Evolutionary conservation across 140 eudicot species (phyloP).

Genomic region (Bidens hawaiensis): DNA sequence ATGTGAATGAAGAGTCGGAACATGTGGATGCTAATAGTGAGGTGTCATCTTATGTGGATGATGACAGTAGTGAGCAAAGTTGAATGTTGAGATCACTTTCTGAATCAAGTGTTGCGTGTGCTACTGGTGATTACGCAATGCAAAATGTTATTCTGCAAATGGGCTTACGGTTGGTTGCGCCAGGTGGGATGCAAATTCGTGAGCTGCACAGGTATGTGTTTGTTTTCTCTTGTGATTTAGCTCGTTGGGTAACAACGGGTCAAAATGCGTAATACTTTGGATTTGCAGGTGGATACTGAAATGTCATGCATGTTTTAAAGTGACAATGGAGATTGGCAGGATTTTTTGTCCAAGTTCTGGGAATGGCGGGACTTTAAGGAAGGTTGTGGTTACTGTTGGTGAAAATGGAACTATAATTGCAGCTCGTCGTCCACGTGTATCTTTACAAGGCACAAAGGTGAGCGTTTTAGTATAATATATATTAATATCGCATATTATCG

Average conservation of each 20-base stretch:
- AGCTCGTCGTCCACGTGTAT: conserved; percentile 71
- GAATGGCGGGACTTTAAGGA: conserved; percentile 90
- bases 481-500: too few species aligned
- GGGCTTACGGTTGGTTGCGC: conserved; percentile 92
- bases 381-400: conserved; percentile 93
- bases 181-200: conserved; percentile 95
- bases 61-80: conserved; percentile 91
- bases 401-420: conserved; percentile 81
- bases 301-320: conserved; percentile 94
- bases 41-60: conserved; percentile 45
- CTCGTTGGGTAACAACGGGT: too few species aligned
- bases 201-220: conserved; percentile 73
- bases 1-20: conserved; percentile 27
- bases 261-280: too few species aligned
- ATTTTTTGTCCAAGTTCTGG: conserved; percentile 94
- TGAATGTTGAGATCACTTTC: conserved; percentile 91
- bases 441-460: conserved; percentile 88
- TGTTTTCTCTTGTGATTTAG: conserved; percentile 1
- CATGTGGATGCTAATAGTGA: conserved; percentile 27
- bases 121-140: conserved; percentile 87
- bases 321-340: conserved; percentile 78
- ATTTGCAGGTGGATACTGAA: conserved; percentile 79
- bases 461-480: background rate
- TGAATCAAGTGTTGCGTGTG: conserved; percentile 91
- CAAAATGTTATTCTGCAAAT: conserved; percentile 91